A percentile compares a stretch with the other conserved stretches of the same genome.
Evolutionary conservation across 352 stramenopile species (phyloP).

Genomic region (Globisporangium megalacanthum): DNA sequence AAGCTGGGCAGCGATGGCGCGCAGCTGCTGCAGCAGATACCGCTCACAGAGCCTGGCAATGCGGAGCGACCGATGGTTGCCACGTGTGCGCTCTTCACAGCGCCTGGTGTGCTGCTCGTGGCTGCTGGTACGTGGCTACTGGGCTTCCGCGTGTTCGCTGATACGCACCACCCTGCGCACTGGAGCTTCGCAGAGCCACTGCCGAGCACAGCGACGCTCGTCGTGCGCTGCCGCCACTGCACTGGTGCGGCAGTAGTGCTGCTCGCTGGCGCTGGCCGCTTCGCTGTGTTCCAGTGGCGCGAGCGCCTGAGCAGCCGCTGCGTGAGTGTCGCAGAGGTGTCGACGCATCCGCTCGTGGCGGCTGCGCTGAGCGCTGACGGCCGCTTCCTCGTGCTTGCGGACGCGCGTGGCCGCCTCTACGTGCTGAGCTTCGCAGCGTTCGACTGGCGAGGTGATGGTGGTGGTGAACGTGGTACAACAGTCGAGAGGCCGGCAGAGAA

Average conservation of each 20-base stretch:
- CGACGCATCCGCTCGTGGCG: conserved; percentile 13
- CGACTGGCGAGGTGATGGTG: conserved; percentile 7
- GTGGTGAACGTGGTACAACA: background rate
- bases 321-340: conserved; percentile 28
- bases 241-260: conserved; percentile 31
- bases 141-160: conserved; percentile 44
- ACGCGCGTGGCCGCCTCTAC: conserved; percentile 18
- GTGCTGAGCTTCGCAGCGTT: conserved; percentile 32
- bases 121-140: conserved; percentile 28
- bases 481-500: background rate
- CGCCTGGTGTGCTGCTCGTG: conserved; percentile 38
- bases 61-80: conserved; percentile 6
- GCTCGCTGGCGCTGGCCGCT: conserved; percentile 15
- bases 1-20: conserved; percentile 9
- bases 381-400: conserved; percentile 25
- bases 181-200: conserved; percentile 42
- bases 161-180: conserved; percentile 17
- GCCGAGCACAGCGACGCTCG: background rate
- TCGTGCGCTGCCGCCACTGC: conserved; percentile 8
- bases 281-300: conserved; percentile 47
- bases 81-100: conserved; percentile 38
- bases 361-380: conserved; percentile 24
- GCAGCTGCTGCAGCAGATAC: background rate
- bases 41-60: background rate
- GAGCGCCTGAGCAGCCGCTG: conserved; percentile 52